Base-by-base conservation (phyloP, 768 basidiomycete genomes). In the Lyophyllum shimeji region DNA sequence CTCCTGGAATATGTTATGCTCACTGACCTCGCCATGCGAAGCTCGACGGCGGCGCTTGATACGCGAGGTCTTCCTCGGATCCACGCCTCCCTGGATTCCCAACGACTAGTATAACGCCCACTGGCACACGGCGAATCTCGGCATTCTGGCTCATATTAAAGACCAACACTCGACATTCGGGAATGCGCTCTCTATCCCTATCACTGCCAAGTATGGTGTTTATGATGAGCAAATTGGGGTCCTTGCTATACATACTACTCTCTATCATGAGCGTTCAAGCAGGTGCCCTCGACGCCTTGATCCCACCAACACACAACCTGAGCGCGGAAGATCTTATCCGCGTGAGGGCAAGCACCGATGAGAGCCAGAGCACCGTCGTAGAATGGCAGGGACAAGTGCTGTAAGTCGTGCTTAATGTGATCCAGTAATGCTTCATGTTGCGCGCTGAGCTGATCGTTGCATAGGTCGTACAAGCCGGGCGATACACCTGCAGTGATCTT, bases 351-450 rank as follows among this genome's bases (percentile, higher is more conserved):
- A 65, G 61, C 25, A 56, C 58, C 8, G 49, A 65, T 25, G 61
- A 64, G 40, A 29, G 27, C 25, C 25, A 50, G 55, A 62, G 59
- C 33, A 60, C 61, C 8, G 55, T 59, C 7, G 46, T 60, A 7
- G 63, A 60, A 49, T 64, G 63, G 63, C 55, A 57, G 11, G 63
- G 61, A 33, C 63, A 65, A 52, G 58, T 63, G 8, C 46, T 61
- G 64, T 63, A 17, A 46, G 60, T 31, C 17, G 1, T 31, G 5
- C 15, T 18, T 15, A 15, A 20, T 5, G 29, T 29, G 29, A 9
- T 9, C 29, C 9, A 4, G 5, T 34, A n/a, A 3, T n/a, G 21
- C 15, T 37, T 20, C 11, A 48, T 9, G 7, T 33, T 27, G 17
- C 40, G 25, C 13, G 20, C 20, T 39, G 17, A 20, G 27, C 39